phyloP scores from a whole-genome alignment of 352 stramenopile species.

The Globisporangium apiculatum region DNA sequence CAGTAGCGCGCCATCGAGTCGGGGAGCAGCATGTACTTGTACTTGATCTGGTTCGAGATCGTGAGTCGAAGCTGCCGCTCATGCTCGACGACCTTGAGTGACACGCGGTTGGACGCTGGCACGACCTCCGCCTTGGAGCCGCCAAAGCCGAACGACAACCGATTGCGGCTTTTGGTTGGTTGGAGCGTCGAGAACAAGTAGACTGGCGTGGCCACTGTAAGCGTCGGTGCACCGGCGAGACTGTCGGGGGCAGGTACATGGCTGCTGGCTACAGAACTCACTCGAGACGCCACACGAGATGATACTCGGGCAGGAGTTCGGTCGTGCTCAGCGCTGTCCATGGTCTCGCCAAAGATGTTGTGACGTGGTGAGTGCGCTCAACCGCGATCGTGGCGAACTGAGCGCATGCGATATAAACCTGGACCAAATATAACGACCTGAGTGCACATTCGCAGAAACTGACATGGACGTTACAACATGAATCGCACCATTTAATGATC shows the following conservation, averaged over 20 bases:
- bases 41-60: constrained; percentile 14
- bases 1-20: constrained; percentile 39
- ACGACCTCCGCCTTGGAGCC: constrained; percentile 30
- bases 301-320: background rate
- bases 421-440: no score
- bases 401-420: no score
- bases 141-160: constrained; percentile 6
- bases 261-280: background rate
- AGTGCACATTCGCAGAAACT: no score
- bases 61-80: constrained; percentile 35
- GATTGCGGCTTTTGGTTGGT: constrained; percentile 3
- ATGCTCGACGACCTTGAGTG: constrained; percentile 44
- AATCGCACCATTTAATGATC: no score
- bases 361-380: no score
- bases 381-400: no score
- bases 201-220: background rate
- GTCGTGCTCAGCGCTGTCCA: no score
- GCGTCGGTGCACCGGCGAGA: background rate
- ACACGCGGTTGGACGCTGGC: constrained; percentile 45
- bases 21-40: constrained; percentile 41
- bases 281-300: background rate
- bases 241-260: background rate
- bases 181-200: constrained; percentile 7
- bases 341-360: no score
- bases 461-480: no score